Evolutionary conservation across 177 flowering plant species (phyloP).

Genomic region (Vitis hybrid): DNA sequence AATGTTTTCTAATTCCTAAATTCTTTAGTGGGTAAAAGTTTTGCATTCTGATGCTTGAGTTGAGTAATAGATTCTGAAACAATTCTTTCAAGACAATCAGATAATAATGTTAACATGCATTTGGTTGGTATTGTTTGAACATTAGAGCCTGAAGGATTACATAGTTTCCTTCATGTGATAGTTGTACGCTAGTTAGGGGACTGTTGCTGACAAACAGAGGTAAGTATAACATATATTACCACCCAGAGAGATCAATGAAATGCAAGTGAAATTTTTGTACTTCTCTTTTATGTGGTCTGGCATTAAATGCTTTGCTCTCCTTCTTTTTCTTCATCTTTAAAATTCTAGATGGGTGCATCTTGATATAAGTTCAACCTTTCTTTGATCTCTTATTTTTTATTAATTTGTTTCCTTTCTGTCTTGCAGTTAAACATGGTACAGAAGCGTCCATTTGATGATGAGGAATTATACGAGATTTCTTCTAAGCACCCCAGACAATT

Average conservation of each 20-base stretch:
- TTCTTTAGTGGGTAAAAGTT: too few relatives aligned
- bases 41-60: too few relatives aligned
- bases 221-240: not conserved
- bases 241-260: not conserved
- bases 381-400: not conserved
- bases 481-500: slow-evolving; percentile 30
- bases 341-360: not conserved
- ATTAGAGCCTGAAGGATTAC: too few relatives aligned
- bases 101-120: too few relatives aligned
- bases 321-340: not conserved
- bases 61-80: too few relatives aligned
- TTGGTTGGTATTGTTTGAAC: too few relatives aligned
- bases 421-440: slow-evolving; percentile 33
- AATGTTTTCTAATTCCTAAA: too few relatives aligned
- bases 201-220: not conserved
- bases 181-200: not conserved
- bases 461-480: slow-evolving; percentile 15
- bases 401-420: not conserved
- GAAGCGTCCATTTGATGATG: slow-evolving; percentile 28
- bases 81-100: too few relatives aligned
- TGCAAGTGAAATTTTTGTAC: not conserved
- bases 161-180: not conserved
- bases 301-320: not conserved
- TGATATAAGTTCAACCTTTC: not conserved
- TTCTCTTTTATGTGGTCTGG: not conserved